A percentile compares a stretch with the other conserved stretches of the same genome.
These are phyloP conservation scores for Zhuliangozyma blackwelliae DNA, from an alignment of 1,139 yeast species.

Conservation along the genomic window DNA sequence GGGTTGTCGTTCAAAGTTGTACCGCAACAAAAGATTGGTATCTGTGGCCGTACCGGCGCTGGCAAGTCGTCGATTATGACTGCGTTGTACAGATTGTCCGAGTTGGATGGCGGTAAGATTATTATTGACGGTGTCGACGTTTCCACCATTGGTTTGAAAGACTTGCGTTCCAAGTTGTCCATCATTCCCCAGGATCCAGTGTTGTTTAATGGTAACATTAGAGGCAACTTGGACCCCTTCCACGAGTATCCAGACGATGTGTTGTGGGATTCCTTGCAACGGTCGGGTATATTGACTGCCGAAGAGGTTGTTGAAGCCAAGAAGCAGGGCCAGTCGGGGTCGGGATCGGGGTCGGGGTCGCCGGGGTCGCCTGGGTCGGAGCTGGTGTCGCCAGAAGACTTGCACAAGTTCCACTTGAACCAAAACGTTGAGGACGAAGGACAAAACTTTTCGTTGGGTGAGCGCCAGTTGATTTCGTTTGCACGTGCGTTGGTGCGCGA, in stretches of 20 bases:
- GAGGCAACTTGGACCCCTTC: constrained; percentile 42
- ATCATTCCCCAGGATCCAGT: constrained; percentile 47
- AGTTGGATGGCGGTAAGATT: constrained; percentile 49
- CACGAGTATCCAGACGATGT: constrained; percentile 31
- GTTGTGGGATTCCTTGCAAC: constrained; percentile 42
- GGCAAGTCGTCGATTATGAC: constrained; percentile 70
- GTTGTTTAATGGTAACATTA: constrained; percentile 35
- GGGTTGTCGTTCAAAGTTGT: constrained; percentile 42
- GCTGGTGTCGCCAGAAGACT: constrained; percentile 18
- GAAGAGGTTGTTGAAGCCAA: constrained; percentile 21
- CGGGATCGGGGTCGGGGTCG: too few species aligned
- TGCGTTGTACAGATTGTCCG: constrained; percentile 60
- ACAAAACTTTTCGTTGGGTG: constrained; percentile 52
- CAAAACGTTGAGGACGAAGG: constrained; percentile 53
- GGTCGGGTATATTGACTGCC: constrained; percentile 39
- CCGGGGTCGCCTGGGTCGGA: constrained; percentile 12
- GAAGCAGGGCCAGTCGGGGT: not conserved
- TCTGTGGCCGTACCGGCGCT: constrained; percentile 80
- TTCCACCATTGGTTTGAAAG: constrained; percentile 30
- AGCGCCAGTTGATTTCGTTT: constrained; percentile 50
- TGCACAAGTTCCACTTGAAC: constrained; percentile 48
- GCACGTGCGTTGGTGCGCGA: constrained; percentile 51
- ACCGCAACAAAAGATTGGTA: constrained; percentile 62
- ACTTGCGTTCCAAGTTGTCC: constrained; percentile 31
- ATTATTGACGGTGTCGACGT: constrained; percentile 60